These are phyloP conservation scores for Colletotrichum sidae DNA, from an alignment of 2,329 filamentous ascomycete genomes.

Conservation along the genomic window DNA sequence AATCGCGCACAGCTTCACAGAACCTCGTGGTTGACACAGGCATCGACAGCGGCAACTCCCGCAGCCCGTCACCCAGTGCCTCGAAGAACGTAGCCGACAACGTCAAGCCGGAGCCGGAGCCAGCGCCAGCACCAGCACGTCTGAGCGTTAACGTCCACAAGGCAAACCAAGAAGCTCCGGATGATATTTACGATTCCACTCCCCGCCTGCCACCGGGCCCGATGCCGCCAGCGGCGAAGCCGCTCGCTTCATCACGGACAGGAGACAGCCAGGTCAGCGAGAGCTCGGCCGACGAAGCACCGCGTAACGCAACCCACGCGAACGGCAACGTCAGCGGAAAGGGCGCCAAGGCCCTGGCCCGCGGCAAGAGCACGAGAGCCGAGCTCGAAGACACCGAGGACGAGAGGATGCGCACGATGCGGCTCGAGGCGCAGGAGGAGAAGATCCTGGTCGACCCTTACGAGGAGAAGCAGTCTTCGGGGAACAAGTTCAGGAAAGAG, in stretches of 20 bases:
- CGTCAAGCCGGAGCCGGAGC: conserved; percentile 8
- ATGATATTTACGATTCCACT: conserved; percentile 49
- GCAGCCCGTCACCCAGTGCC: neutral
- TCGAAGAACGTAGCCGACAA: neutral
- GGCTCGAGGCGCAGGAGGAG: conserved; percentile 62
- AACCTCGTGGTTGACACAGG: conserved; percentile 1
- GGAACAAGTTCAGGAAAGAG: conserved; percentile 49
- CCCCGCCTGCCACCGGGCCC: conserved; percentile 40
- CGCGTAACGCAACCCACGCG: conserved; percentile 33
- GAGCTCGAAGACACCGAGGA: conserved; percentile 57
- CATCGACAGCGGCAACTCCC: neutral
- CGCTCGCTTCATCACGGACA: conserved; percentile 30
- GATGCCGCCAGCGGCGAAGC: conserved; percentile 16
- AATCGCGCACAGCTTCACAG: neutral
- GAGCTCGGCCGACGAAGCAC: conserved; percentile 31
- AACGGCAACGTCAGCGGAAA: conserved; percentile 35
- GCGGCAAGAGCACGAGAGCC: conserved; percentile 41
- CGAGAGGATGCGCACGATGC: conserved; percentile 57
- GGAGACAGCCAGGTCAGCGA: conserved; percentile 34
- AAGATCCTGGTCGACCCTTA: conserved; percentile 59
- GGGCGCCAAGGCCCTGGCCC: conserved; percentile 21
- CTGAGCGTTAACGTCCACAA: conserved; percentile 38
- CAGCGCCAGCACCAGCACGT: conserved; percentile 4
- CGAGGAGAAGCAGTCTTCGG: conserved; percentile 40
- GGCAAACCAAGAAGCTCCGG: conserved; percentile 40